These are phyloP conservation scores for Saururus chinensis DNA, from an alignment of 164 flowering plant species.

Conservation along the genomic window DNA sequence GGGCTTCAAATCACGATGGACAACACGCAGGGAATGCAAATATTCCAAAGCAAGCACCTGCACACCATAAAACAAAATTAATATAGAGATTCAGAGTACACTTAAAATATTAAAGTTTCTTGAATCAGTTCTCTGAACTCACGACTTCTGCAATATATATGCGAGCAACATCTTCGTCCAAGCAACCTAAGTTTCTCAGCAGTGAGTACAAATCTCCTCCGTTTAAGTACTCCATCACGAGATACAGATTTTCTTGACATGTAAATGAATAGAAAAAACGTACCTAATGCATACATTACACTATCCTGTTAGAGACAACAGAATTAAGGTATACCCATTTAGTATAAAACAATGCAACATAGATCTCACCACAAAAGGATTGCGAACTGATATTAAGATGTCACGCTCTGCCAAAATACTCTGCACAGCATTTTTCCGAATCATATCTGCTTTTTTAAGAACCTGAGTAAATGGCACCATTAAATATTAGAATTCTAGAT, in stretches of 20 bases:
- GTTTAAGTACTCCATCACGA: constrained; percentile 99
- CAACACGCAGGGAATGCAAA: constrained; percentile 83
- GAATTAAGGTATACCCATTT: neutral
- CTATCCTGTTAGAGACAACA: constrained; percentile 16
- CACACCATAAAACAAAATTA: neutral
- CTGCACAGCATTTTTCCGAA: constrained; percentile 98
- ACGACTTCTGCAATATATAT: constrained; percentile 98
- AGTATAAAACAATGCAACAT: neutral
- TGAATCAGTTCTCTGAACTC: constrained; percentile 23
- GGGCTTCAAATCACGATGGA: constrained; percentile 98
- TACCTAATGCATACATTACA: constrained; percentile 43
- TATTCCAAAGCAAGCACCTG: constrained; percentile 99
- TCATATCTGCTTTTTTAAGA: constrained; percentile 97
- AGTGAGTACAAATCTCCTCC: constrained; percentile 97
- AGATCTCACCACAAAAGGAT: constrained; percentile 94
- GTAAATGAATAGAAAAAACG: constrained; percentile 99
- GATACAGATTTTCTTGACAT: constrained; percentile 93
- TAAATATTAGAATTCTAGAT: too few species aligned
- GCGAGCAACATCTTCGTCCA: constrained; percentile 95
- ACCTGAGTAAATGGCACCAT: constrained; percentile 36
- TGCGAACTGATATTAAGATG: constrained; percentile 92
- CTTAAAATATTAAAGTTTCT: too few species aligned
- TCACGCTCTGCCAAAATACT: constrained; percentile 98
- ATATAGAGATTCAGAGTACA: neutral
- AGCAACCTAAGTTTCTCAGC: constrained; percentile 93